Percentiles rank a stretch among this genome's conserved stretches.
Evolutionary conservation across 768 basidiomycete species (phyloP).

Genomic region (Cystobasidium tubakii): DNA sequence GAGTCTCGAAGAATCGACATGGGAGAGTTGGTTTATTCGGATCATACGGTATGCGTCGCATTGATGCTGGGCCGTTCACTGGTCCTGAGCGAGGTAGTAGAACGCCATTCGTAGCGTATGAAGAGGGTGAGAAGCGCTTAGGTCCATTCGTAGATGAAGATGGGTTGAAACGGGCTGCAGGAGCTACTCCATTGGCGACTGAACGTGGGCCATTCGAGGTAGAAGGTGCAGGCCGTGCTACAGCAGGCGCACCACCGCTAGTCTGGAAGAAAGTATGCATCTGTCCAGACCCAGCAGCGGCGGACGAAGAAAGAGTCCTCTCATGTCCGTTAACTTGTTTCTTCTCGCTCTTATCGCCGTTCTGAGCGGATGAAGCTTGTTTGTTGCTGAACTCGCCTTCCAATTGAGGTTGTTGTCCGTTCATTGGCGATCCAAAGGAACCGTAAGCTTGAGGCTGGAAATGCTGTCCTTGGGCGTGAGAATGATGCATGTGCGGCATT

Average conservation of each 20-base stretch:
- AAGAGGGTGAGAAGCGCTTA: neutral
- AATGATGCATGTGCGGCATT: neutral
- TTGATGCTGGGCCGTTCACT: neutral
- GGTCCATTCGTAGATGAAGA: neutral
- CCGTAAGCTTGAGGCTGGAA: neutral
- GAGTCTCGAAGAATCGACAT: constrained; percentile 11
- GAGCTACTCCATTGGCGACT: neutral
- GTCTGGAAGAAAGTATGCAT: constrained; percentile 34
- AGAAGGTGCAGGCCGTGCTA: neutral
- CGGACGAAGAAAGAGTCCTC: neutral
- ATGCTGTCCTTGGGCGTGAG: neutral
- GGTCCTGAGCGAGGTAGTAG: neutral
- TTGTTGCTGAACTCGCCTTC: neutral
- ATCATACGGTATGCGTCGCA: neutral
- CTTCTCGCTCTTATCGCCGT: neutral
- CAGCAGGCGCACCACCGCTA: neutral
- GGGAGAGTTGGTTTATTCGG: neutral
- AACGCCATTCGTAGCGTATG: constrained; percentile 1
- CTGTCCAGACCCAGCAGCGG: neutral
- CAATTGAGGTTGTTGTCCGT: neutral
- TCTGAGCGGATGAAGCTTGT: neutral
- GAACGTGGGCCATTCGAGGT: neutral
- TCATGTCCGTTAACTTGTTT: neutral
- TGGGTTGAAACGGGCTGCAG: neutral
- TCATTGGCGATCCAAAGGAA: neutral